Evolutionary conservation across 2,329 filamentous ascomycete species (phyloP), one percentile per base, ranked within the genome.

Genomic region (Alternaria alternata): DNA sequence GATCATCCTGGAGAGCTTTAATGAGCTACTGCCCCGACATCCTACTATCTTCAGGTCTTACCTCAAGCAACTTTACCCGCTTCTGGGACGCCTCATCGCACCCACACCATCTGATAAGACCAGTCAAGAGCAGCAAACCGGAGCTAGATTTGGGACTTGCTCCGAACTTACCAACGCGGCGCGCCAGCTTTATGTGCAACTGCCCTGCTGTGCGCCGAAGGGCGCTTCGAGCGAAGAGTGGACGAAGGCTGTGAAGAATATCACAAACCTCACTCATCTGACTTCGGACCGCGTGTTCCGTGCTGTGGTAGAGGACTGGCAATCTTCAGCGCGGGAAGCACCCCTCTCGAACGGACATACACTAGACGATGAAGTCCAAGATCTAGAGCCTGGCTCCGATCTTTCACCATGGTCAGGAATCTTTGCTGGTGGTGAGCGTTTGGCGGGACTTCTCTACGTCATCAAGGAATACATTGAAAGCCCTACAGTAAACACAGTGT

Each of bases 161-260:
- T 76, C 78, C 4, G 82, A 82, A 1, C 80, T 92, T 5, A 81
- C 85, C 22, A 76, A 82, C 34, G 84, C 86, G 54, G 88, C 91
- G 14, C 87, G 89, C 46, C 86, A 84, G 26, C 79, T 97, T 2
- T 84, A 89, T 49, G 85, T 92, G 8, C 84, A 89, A n/a, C 82
- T 96, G 47, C 90, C 93, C 65, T 88, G 90, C 73, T 95, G 92
- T 54, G 91, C 92, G 1, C 88, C 92, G 6, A 97, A 97, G 78
- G 90, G 91, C 62, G 88, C 88, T 18, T 87, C 88, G 11, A 86
- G 86, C 22, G 89, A 92, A 22, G 93, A 96, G 77, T 97, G 94
- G 94, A 83, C 83, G 16, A 90, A 87, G 67, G 83, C 87, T 16
- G 80, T 94, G 46, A 85, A 85, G 47, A 81, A 82, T 7, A 83